These are phyloP conservation scores for Murraya koenigii DNA, from an alignment of 345 rosid genomes.

Conservation along the genomic window DNA sequence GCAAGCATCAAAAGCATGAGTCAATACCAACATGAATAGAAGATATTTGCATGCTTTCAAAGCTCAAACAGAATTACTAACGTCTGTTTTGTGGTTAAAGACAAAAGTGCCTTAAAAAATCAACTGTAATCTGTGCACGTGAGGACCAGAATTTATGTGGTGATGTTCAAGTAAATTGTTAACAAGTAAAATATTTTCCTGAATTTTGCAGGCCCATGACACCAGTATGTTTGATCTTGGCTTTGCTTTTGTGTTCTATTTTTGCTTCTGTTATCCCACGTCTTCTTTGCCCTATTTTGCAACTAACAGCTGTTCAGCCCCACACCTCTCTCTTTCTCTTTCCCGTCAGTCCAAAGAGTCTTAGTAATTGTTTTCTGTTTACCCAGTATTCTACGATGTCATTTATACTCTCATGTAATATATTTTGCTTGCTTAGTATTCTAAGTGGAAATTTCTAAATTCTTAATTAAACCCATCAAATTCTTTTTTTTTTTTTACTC, in stretches of 20 bases:
- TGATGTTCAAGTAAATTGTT: background rate
- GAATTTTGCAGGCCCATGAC: constrained; percentile 17
- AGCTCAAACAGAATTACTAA: constrained; percentile 1
- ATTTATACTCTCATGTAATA: too few species aligned
- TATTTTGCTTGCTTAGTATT: too few species aligned
- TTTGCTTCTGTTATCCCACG: constrained; percentile 1
- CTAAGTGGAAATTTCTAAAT: too few species aligned
- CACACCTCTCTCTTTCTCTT: background rate
- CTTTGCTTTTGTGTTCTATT: constrained; percentile 9
- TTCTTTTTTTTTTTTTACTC: too few species aligned
- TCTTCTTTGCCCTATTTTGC: constrained; percentile 14
- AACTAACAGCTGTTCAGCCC: constrained; percentile 5
- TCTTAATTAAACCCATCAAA: too few species aligned
- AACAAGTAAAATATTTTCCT: constrained; percentile 11
- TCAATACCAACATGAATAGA: background rate
- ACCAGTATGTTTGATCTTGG: constrained; percentile 8
- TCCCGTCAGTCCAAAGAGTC: background rate
- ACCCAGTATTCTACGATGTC: too few species aligned
- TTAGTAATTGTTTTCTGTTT: background rate
- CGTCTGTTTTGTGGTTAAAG: background rate
- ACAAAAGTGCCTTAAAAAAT: background rate
- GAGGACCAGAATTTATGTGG: constrained; percentile 7
- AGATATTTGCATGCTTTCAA: constrained; percentile 4
- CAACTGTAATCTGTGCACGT: constrained; percentile 16
- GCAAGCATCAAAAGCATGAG: constrained; percentile 2